Evolutionary conservation across 2,329 filamentous ascomycete species (phyloP), one percentile per base, ranked within the genome.

Genomic region (Stagonosporopsis tanaceti): DNA sequence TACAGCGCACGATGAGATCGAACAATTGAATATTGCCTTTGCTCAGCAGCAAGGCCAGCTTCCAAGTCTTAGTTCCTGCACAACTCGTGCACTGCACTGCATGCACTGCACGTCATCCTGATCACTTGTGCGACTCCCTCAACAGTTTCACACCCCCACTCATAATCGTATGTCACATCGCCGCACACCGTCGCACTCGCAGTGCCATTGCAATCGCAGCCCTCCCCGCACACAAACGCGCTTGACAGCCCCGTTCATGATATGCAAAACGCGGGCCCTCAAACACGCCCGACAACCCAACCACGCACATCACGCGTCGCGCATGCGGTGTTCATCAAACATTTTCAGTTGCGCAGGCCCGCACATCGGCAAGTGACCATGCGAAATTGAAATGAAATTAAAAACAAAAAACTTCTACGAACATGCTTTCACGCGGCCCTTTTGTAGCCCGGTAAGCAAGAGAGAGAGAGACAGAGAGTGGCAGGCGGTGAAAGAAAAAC

Each of bases 141-240:
- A 57, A 57, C 48, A 53, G 48, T 53, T 57, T 53, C 50, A 53
- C 48, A 17, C 45, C 32, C 44, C 48, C 54, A 45, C 48, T 45
- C 30, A 35, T 37, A 12, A 27, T 40, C 24, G 37, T n/a, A 45
- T 47, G 47, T 52, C 20, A 45, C 20, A 28, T 32, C 47, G 44
- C 8, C 30, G 30, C 30, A 14, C 30, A 14, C 30, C 4, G 32
- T 34, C 15, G 32, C 32, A 34, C 32, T 34, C 7, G 32, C 32
- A 34, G 3, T 34, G 32, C 14, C 3, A 34, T n/a, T 34, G 15
- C 15, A 34, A 15, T 34, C 14, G 32, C 14, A 34, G 14, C 15
- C 32, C 14, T 6, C 12, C n/a, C 14, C 32, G 32, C 32, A 15
- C 15, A 34, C 32, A 34, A 34, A 12, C 8, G 11, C 8, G 11